phyloP scores from a whole-genome alignment of 2,329 filamentous ascomycete genomes.

The Huntiella savannae region DNA sequence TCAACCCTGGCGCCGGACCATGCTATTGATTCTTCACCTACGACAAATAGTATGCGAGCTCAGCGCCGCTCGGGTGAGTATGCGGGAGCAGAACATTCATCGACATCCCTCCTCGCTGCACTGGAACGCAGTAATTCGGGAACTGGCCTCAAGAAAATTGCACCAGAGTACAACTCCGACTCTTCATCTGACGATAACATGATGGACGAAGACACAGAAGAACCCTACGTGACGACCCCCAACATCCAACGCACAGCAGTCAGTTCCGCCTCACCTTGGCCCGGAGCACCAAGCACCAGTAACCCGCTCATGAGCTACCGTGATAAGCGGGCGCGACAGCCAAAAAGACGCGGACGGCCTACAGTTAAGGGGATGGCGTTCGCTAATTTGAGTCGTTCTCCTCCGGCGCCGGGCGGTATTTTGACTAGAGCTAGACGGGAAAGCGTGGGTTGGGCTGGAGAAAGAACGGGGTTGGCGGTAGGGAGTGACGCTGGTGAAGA shows the following conservation, averaged over 20 bases:
- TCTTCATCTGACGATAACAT: constrained; percentile 50
- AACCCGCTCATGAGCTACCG: constrained; percentile 64
- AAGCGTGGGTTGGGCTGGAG: constrained; percentile 77
- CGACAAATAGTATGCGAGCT: constrained; percentile 45
- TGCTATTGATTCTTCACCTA: constrained; percentile 79
- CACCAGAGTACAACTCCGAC: constrained; percentile 56
- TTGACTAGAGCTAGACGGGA: constrained; percentile 47
- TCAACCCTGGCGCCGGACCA: constrained; percentile 79
- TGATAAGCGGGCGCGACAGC: constrained; percentile 50
- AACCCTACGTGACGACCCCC: constrained; percentile 66
- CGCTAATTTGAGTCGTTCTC: constrained; percentile 45
- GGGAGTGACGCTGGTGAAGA: constrained; percentile 49
- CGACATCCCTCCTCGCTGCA: constrained; percentile 52
- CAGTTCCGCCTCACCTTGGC: background rate
- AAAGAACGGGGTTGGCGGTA: constrained; percentile 58
- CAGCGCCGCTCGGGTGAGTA: constrained; percentile 30
- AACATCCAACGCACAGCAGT: constrained; percentile 24
- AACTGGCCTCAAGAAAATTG: constrained; percentile 56
- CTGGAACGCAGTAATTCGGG: constrained; percentile 57
- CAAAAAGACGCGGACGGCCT: constrained; percentile 35
- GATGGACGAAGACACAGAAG: constrained; percentile 60
- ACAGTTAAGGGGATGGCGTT: constrained; percentile 30
- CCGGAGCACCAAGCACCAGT: constrained; percentile 31
- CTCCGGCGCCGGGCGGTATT: constrained; percentile 32
- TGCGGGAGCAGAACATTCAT: constrained; percentile 40